Conservation (phyloP, 2,329 filamentous ascomycete species). For the Fusarium kyushuense region DNA sequence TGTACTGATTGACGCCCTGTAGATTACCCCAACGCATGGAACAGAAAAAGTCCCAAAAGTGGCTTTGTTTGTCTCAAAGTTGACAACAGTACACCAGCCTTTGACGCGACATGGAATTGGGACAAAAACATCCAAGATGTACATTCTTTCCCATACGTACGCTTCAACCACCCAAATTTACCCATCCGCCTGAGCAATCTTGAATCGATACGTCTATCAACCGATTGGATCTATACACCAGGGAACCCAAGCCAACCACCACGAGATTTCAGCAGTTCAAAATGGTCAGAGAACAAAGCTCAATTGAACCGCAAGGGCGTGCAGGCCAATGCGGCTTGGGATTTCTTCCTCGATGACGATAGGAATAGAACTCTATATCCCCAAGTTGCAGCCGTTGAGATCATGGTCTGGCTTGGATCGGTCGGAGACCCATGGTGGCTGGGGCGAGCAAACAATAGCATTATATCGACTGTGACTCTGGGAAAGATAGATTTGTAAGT, state of each 20-base stretch:
- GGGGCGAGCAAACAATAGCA: slow-evolving; percentile 32
- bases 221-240: slow-evolving; percentile 44
- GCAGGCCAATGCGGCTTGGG: slow-evolving; percentile 45
- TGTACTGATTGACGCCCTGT: slow-evolving; percentile 23
- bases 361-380: slow-evolving; percentile 40
- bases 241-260: slow-evolving; percentile 19
- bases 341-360: slow-evolving; percentile 46
- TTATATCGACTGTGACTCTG: slow-evolving; percentile 40
- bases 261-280: slow-evolving; percentile 20
- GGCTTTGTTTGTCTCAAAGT: slow-evolving; percentile 45
- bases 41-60: slow-evolving; percentile 39
- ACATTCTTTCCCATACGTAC: slow-evolving; percentile 46
- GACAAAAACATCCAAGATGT: slow-evolving; percentile 42
- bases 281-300: slow-evolving; percentile 36
- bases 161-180: slow-evolving; percentile 36
- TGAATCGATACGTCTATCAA: slow-evolving; percentile 37
- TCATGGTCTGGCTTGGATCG: slow-evolving; percentile 46
- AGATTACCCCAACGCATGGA: slow-evolving; percentile 49
- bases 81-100: slow-evolving; percentile 43
- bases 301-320: slow-evolving; percentile 13
- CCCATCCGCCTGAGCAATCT: slow-evolving; percentile 41
- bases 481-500: slow-evolving; percentile 45
- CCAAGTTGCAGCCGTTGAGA: slow-evolving; percentile 40
- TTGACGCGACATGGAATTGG: slow-evolving; percentile 45
- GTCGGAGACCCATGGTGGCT: slow-evolving; percentile 48